Evolutionary conservation across 306 rosid species (phyloP), one percentile per base, ranked within the genome.

Genomic region (Styphnolobium japonicum): DNA sequence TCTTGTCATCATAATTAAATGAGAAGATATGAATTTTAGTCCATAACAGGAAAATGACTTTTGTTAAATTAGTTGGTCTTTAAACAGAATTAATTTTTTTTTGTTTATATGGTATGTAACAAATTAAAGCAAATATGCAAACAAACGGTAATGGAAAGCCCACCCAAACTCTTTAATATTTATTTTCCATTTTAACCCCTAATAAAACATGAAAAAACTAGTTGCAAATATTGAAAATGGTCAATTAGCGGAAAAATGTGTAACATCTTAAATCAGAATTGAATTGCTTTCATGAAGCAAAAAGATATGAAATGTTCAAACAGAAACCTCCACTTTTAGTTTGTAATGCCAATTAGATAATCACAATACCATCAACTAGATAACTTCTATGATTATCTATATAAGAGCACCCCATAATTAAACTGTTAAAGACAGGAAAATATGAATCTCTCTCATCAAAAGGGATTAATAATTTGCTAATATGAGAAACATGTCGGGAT

Each of bases 101-200:
- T n/a, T n/a, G n/a, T n/a, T n/a, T n/a, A n/a, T n/a, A n/a, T n/a
- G n/a, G n/a, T n/a, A n/a, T n/a, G n/a, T n/a, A n/a, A n/a, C n/a
- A n/a, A n/a, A n/a, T n/a, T n/a, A n/a, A n/a, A 56, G 87, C 89
- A 71, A 88, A 83, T 86, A 77, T 62, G 61, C 83, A 74, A 71
- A 86, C 88, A 85, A 76, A 81, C 49, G 85, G 65, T 18, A 86
- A 42, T 1, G 94, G 91, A 80, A 90, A 88, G 69, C 94, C 94
- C 55, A 66, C 84, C 70, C 67, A 86, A 63, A 70, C 70, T 8
- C 18, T 76, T 39, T 81, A 40, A 55, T 68, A 57, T 58, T 60
- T 86, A 39, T 81, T 61, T 84, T 82, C 75, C 78, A 86, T 67
- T 74, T 87, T 82, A 85, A 25, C 65, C 79, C 94, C 94, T 88